Evolutionary conservation across 441 rosid genomes (phyloP).

Genomic region (Syzygium syzygioides): DNA sequence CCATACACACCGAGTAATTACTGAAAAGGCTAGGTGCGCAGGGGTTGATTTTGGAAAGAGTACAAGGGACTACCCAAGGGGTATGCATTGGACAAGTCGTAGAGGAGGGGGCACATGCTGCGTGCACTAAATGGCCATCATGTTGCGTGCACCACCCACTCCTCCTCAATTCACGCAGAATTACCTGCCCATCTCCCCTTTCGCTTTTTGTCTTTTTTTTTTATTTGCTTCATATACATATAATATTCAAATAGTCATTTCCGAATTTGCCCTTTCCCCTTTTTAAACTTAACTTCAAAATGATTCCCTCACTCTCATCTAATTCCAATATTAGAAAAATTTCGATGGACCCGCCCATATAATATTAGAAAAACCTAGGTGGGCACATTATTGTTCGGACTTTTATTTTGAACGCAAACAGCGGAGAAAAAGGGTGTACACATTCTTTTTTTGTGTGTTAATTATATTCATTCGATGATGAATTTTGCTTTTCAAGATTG

Average conservation of each 20-base stretch:
- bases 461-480: not conserved
- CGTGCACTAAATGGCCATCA: constrained; percentile 10
- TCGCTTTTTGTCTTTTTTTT: not conserved
- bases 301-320: not conserved
- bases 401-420: not conserved
- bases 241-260: not conserved
- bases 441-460: not conserved
- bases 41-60: not conserved
- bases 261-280: not conserved
- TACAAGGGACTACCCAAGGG: not conserved
- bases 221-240: not conserved
- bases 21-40: not conserved
- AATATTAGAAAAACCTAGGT: not conserved
- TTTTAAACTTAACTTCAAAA: not conserved
- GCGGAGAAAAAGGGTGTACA: not conserved
- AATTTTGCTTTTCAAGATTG: not conserved
- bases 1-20: not conserved
- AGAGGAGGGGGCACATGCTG: constrained; percentile 20
- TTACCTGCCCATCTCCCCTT: constrained; percentile 1
- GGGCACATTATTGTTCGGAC: not conserved
- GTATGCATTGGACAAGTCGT: not conserved
- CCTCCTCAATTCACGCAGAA: constrained; percentile 41
- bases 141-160: constrained; percentile 15
- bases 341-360: not conserved
- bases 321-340: not conserved